A percentile compares a stretch with the other conserved stretches of the same genome.
Conservation (phyloP, 176 grass and related monocot genomes). For the Cocos nucifera region DNA sequence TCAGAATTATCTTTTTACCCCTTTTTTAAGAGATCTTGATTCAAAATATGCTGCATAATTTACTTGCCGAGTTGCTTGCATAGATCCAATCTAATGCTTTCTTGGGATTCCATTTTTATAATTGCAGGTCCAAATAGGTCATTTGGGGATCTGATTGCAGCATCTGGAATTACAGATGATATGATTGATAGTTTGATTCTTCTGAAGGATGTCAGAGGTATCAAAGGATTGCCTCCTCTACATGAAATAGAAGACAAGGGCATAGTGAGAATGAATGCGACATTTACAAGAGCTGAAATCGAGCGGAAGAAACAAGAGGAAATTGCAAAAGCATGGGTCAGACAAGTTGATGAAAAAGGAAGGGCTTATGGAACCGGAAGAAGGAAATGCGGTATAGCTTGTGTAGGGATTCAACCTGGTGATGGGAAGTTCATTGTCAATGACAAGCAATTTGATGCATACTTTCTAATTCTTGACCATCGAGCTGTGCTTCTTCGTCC, state of each 20-base stretch:
- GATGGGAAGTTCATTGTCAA: constrained; percentile 84
- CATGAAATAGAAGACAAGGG: constrained; percentile 72
- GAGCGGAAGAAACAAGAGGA: constrained; percentile 68
- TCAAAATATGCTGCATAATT: no score
- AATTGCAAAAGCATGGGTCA: constrained; percentile 60
- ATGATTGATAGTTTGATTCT: constrained; percentile 98
- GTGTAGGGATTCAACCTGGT: constrained; percentile 81
- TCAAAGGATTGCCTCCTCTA: constrained; percentile 65
- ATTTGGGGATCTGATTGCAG: constrained; percentile 70
- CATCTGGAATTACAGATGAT: constrained; percentile 68
- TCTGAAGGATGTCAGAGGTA: constrained; percentile 56
- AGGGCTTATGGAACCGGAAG: constrained; percentile 91
- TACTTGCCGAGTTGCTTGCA: no score
- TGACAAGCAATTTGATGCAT: constrained; percentile 83
- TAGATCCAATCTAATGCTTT: background rate
- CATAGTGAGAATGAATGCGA: constrained; percentile 52
- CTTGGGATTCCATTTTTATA: background rate
- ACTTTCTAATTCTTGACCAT: constrained; percentile 86
- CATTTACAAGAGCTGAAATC: constrained; percentile 65
- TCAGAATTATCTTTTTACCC: no score
- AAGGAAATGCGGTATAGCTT: constrained; percentile 82
- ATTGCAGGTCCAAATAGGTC: constrained; percentile 69
- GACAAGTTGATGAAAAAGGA: constrained; percentile 83
- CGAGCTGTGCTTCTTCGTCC: constrained; percentile 78
- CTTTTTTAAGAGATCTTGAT: no score